These are phyloP conservation scores for Emmonsiellopsis sp. DNA, from an alignment of 2,329 filamentous ascomycete species.

Conservation along the genomic window DNA sequence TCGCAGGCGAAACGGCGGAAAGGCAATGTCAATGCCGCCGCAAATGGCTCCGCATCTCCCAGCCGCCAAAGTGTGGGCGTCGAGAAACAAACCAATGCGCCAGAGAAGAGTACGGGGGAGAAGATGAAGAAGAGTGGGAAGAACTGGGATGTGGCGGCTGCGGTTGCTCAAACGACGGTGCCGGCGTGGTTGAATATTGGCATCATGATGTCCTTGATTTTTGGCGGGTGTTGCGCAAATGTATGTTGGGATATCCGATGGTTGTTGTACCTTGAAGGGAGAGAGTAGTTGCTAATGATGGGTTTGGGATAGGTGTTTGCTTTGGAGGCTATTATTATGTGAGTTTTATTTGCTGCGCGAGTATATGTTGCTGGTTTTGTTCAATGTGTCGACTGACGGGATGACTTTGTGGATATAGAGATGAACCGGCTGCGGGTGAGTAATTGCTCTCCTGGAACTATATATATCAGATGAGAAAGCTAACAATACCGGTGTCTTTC, in stretches of 20 bases:
- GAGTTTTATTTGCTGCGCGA: slow-evolving; percentile 32
- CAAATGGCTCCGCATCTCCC: neutral
- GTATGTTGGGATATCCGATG: slow-evolving; percentile 42
- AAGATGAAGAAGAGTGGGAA: neutral
- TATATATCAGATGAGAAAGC: neutral
- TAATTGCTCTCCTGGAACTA: neutral
- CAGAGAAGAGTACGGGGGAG: neutral
- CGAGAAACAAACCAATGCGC: neutral
- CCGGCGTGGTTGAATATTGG: slow-evolving; percentile 55
- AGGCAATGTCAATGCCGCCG: neutral
- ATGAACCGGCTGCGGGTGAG: slow-evolving; percentile 74
- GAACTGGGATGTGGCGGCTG: slow-evolving; percentile 16
- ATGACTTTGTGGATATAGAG: slow-evolving; percentile 41
- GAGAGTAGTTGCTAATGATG: slow-evolving; percentile 10
- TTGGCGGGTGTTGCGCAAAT: slow-evolving; percentile 92
- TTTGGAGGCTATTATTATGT: slow-evolving; percentile 91
- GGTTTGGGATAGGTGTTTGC: slow-evolving; percentile 65
- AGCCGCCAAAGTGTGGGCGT: neutral
- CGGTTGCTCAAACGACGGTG: slow-evolving; percentile 30
- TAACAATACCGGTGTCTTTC: neutral
- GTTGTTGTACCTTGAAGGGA: neutral
- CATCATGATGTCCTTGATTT: slow-evolving; percentile 74
- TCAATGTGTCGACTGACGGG: slow-evolving; percentile 7
- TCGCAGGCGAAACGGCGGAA: neutral
- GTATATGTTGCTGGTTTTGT: neutral